Conservation (phyloP, 495 filamentous ascomycete genomes). For the Rostrohypoxylon terebratum region DNA sequence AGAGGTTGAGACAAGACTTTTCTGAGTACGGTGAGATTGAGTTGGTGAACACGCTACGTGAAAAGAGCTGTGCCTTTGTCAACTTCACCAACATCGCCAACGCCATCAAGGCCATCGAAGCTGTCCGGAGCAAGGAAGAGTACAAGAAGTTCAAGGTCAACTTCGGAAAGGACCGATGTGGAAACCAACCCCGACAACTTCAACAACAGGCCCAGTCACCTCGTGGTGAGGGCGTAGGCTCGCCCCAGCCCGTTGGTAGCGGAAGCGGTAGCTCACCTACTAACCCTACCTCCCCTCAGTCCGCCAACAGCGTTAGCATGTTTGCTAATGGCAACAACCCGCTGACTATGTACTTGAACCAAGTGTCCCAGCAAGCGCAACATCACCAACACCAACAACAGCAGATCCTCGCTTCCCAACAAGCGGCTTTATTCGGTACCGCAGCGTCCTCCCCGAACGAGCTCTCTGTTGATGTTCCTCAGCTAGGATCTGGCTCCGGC, state of each 20-base stretch:
- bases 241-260: conserved; percentile 71
- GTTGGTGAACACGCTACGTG: conserved; percentile 92
- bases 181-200: conserved; percentile 91
- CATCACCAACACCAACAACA: conserved; percentile 80
- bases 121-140: conserved; percentile 91
- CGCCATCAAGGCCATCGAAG: conserved; percentile 98
- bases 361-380: conserved; percentile 82
- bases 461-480: conserved; percentile 64
- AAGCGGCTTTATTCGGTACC: conserved; percentile 70
- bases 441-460: conserved; percentile 67
- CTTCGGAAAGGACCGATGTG: conserved; percentile 98
- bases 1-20: conserved; percentile 94
- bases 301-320: conserved; percentile 65
- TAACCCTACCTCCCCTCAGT: conserved; percentile 52
- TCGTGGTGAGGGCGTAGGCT: conserved; percentile 71
- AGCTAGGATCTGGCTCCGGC: conserved; percentile 63
- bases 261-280: conserved; percentile 67
- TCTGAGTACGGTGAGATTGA: conserved; percentile 98
- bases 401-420: conserved; percentile 68
- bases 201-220: conserved; percentile 75
- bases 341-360: conserved; percentile 91
- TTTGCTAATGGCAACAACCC: conserved; percentile 90
- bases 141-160: conserved; percentile 99
- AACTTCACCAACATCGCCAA: conserved; percentile 99
- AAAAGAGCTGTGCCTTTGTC: conserved; percentile 99